These are phyloP conservation scores for Fragaria ananassa DNA, from an alignment of 306 rosid species.

Conservation along the genomic window DNA sequence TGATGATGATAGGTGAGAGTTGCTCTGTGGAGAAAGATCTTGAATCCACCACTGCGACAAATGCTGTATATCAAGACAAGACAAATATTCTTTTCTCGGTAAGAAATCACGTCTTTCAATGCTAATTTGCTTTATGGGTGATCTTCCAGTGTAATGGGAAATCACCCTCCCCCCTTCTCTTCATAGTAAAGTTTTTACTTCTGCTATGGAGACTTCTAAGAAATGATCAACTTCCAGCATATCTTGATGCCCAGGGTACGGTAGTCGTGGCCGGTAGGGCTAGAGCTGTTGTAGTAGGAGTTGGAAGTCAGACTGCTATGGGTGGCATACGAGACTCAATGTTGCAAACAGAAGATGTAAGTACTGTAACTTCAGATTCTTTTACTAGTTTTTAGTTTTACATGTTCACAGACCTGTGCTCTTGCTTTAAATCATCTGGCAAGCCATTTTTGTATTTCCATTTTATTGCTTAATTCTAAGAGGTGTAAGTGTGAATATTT, in stretches of 20 bases:
- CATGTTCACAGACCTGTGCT: not conserved
- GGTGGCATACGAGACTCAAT: conserved; percentile 89
- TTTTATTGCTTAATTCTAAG: not conserved
- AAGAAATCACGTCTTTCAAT: conserved; percentile 25
- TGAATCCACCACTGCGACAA: conserved; percentile 59
- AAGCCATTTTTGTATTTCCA: not conserved
- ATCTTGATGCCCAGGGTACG: conserved; percentile 73
- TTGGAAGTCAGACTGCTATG: conserved; percentile 95
- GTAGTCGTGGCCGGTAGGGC: conserved; percentile 98
- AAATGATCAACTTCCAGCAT: conserved; percentile 8
- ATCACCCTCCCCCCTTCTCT: not conserved
- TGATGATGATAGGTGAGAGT: conserved; percentile 76
- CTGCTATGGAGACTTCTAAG: not conserved
- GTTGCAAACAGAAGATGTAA: conserved; percentile 93
- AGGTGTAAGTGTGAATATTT: not conserved
- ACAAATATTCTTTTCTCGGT: conserved; percentile 95
- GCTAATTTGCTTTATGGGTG: not conserved
- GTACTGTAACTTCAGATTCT: conserved; percentile 25
- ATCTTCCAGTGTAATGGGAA: not conserved
- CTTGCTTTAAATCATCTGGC: no score
- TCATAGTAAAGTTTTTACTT: not conserved
- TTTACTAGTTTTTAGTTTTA: not conserved
- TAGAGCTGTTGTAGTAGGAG: conserved; percentile 89
- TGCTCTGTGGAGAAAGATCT: conserved; percentile 94
- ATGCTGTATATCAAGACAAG: conserved; percentile 97